Evolutionary conservation across 805 yeast species (phyloP).

Genomic region (Pichia sporocuriosa): DNA sequence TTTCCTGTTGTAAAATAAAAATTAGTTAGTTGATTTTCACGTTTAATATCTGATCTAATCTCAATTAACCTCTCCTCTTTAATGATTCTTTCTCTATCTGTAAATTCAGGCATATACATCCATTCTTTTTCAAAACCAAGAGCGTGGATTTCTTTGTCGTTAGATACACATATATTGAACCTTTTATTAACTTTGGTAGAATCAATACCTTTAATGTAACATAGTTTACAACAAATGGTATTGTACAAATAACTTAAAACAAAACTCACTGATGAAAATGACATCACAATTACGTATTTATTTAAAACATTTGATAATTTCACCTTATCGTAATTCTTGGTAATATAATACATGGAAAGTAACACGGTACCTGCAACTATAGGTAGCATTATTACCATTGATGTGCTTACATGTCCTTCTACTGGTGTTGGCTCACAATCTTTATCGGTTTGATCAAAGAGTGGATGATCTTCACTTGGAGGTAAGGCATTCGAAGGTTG

Average conservation of each 20-base stretch:
- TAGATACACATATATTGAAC: slow-evolving; percentile 35
- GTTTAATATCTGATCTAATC: slow-evolving; percentile 18
- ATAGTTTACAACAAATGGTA: slow-evolving; percentile 23
- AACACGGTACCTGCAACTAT: slow-evolving; percentile 36
- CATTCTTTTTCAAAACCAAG: slow-evolving; percentile 33
- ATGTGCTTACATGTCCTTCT: slow-evolving; percentile 17
- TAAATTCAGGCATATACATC: slow-evolving; percentile 24
- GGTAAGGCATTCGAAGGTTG: slow-evolving; percentile 26
- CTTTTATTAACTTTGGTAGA: slow-evolving; percentile 29
- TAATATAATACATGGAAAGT: slow-evolving; percentile 31
- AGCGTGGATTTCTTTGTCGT: slow-evolving; percentile 33
- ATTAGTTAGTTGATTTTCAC: slow-evolving; percentile 31
- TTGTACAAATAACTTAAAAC: slow-evolving; percentile 27
- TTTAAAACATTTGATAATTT: slow-evolving; percentile 30
- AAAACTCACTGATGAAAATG: slow-evolving; percentile 29
- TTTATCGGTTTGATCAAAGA: slow-evolving; percentile 37
- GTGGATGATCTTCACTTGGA: slow-evolving; percentile 32
- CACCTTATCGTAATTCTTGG: slow-evolving; percentile 30
- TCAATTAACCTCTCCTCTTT: slow-evolving; percentile 22
- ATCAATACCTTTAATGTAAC: slow-evolving; percentile 23
- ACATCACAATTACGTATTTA: slow-evolving; percentile 30
- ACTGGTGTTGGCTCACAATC: slow-evolving; percentile 21
- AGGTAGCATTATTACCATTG: slow-evolving; percentile 38
- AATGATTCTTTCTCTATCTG: slow-evolving; percentile 27
- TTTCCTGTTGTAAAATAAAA: slow-evolving; percentile 30